Evolutionary conservation across 257 asterid species (phyloP).

Genomic region (Nicotiana sylvestris): DNA sequence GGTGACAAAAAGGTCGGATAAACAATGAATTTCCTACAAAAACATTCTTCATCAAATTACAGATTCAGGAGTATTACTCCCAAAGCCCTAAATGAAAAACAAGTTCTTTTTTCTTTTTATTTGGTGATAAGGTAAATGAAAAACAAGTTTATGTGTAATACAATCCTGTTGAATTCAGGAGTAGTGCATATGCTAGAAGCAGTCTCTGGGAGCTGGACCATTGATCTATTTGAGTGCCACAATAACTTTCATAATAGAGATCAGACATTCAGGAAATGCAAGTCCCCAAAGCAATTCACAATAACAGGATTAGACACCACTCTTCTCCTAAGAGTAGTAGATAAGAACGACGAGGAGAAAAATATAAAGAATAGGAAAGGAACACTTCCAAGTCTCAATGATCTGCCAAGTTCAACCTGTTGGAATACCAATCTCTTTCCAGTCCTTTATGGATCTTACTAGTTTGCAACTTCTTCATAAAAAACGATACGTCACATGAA

Average conservation of each 20-base stretch:
- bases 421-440: background rate
- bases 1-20: too few species aligned
- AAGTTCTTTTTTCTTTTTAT: too few species aligned
- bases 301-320: background rate
- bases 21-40: background rate
- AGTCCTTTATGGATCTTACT: background rate
- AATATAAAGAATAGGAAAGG: background rate
- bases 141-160: background rate
- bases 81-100: background rate
- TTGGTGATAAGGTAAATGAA: too few species aligned
- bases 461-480: background rate
- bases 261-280: background rate
- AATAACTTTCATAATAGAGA: background rate
- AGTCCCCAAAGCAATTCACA: background rate
- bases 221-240: background rate
- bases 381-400: background rate
- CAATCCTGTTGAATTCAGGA: background rate
- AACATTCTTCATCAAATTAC: background rate
- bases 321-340: background rate
- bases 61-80: background rate
- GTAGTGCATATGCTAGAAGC: background rate
- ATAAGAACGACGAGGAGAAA: background rate
- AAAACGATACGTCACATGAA: background rate
- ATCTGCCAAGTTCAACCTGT: background rate
- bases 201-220: background rate